Percentiles rank a stretch among this genome's conserved stretches.
phyloP scores from a whole-genome alignment of 805 yeast genomes.

The Pichia phayaonensis region DNA sequence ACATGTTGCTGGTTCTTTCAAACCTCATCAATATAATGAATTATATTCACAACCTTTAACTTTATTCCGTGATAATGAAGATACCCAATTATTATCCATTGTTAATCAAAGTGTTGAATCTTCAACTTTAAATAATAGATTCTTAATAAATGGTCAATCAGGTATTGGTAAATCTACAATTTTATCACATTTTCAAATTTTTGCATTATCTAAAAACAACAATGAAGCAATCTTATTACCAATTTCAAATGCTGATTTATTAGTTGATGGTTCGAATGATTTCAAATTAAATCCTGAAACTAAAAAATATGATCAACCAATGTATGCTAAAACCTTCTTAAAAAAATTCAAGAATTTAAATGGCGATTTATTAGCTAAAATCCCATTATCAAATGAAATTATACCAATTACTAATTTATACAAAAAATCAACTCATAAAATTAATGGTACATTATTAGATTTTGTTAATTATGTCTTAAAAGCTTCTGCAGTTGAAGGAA shows the following conservation, averaged over 20 bases:
- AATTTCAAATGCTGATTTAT: slow-evolving; percentile 49
- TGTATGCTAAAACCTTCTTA: slow-evolving; percentile 58
- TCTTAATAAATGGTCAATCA: slow-evolving; percentile 55
- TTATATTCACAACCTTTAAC: slow-evolving; percentile 53
- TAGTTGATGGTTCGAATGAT: slow-evolving; percentile 70
- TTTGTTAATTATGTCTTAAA: slow-evolving; percentile 26
- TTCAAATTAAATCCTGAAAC: slow-evolving; percentile 46
- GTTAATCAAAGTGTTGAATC: slow-evolving; percentile 28
- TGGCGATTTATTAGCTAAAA: slow-evolving; percentile 28
- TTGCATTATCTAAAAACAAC: slow-evolving; percentile 30
- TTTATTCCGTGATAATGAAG: slow-evolving; percentile 45
- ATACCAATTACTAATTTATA: slow-evolving; percentile 16
- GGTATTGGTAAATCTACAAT: slow-evolving; percentile 79
- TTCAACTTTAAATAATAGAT: slow-evolving; percentile 37
- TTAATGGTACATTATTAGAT: slow-evolving; percentile 34
- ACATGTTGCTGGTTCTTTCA: slow-evolving; percentile 53
- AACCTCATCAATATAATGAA: slow-evolving; percentile 62
- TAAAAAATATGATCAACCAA: slow-evolving; percentile 63
- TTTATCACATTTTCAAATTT: slow-evolving; percentile 60
- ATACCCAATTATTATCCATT: slow-evolving; percentile 32
- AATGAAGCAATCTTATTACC: slow-evolving; percentile 44
- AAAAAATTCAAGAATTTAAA: slow-evolving; percentile 44
- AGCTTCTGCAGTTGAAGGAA: slow-evolving; percentile 19
- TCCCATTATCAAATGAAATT: slow-evolving; percentile 18
- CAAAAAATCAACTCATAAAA: slow-evolving; percentile 11